These are phyloP conservation scores for Candida labiduridarum DNA, from an alignment of 1,139 yeast genomes.

Conservation along the genomic window DNA sequence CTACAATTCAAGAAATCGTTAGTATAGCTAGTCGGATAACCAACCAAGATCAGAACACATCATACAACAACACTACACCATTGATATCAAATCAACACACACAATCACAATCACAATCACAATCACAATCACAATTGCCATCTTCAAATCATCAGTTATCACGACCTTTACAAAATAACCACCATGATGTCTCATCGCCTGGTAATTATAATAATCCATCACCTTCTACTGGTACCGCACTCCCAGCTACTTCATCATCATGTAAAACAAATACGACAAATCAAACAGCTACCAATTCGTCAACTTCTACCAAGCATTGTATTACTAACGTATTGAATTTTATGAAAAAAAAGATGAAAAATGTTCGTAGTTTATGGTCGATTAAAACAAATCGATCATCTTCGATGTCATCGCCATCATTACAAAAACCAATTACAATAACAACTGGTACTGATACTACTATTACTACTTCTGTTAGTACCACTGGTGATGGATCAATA, in stretches of 20 bases:
- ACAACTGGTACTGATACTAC: not conserved
- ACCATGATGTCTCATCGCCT: not conserved
- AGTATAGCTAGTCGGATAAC: not conserved
- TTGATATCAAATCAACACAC: not conserved
- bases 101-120: not conserved
- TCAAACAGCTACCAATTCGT: not conserved
- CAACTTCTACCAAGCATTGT: constrained; percentile 1
- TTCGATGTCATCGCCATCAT: no score
- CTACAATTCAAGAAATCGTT: not conserved
- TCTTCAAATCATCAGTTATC: not conserved
- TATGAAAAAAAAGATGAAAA: constrained; percentile 4
- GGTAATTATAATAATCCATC: not conserved
- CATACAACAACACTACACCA: not conserved
- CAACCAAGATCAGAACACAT: not conserved
- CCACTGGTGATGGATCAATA: not conserved
- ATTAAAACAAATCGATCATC: not conserved
- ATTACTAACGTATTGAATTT: not conserved
- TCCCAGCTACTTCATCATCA: not conserved
- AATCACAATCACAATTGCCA: not conserved
- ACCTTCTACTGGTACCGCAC: not conserved
- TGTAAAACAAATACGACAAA: not conserved
- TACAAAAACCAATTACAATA: not conserved
- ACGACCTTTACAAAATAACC: not conserved
- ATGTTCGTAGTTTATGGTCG: constrained; percentile 1
- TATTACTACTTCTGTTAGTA: not conserved